Evolutionary conservation across 805 yeast genomes (phyloP).

Genomic region (Grigorovia transvaalensis): DNA sequence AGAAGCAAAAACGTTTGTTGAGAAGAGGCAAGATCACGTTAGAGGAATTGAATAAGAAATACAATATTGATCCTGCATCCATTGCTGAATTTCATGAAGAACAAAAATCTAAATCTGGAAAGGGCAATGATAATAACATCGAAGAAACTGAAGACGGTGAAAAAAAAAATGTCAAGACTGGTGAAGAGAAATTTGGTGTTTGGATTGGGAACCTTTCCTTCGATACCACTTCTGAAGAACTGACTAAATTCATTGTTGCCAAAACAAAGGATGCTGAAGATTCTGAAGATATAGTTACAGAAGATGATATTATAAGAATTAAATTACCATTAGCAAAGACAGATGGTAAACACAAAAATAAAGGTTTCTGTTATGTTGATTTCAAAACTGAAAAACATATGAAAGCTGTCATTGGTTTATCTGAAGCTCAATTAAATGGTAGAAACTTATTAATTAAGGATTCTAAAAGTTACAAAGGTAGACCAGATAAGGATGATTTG

Average conservation of each 20-base stretch:
- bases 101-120: slow-evolving; percentile 14
- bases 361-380: slow-evolving; percentile 90
- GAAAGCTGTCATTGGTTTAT: slow-evolving; percentile 49
- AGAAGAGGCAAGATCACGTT: slow-evolving; percentile 65
- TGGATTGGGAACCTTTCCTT: slow-evolving; percentile 93
- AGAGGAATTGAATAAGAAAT: slow-evolving; percentile 40
- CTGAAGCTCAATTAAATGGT: slow-evolving; percentile 69
- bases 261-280: slow-evolving; percentile 39
- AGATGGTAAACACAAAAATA: slow-evolving; percentile 42
- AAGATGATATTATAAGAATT: slow-evolving; percentile 57
- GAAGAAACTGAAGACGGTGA: slow-evolving; percentile 20
- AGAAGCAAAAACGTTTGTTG: slow-evolving; percentile 77
- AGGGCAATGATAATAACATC: slow-evolving; percentile 13
- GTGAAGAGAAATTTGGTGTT: slow-evolving; percentile 46
- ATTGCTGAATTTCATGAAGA: slow-evolving; percentile 33
- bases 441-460: slow-evolving; percentile 79
- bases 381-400: slow-evolving; percentile 53
- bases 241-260: slow-evolving; percentile 50
- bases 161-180: slow-evolving; percentile 27
- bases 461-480: slow-evolving; percentile 72
- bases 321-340: slow-evolving; percentile 64
- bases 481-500: slow-evolving; percentile 54
- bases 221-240: slow-evolving; percentile 69
- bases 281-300: slow-evolving; percentile 34
- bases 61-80: slow-evolving; percentile 30